Evolutionary conservation across 176 grass and related monocot genomes (phyloP), one percentile per base, ranked within the genome.

Genomic region (Leersia perrieri): DNA sequence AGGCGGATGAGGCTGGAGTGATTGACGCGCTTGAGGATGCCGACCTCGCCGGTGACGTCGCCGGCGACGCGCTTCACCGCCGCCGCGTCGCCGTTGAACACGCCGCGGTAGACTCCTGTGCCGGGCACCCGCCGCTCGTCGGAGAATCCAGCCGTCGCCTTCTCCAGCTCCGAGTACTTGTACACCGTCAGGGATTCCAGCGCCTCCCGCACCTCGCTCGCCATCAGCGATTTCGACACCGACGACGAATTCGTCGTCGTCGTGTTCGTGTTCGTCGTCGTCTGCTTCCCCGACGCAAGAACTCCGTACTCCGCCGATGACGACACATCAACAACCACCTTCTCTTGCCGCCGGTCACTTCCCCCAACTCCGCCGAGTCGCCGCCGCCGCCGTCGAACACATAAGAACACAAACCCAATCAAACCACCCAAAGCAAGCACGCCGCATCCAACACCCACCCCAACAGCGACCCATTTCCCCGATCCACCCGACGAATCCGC

Each of bases 51-150:
- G 68, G 83, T 87, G 2, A 89, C 91, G 82, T 97, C 91, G 29
- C 94, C 91, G 61, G 86, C 81, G 1, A 97, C 84, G 3, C 88
- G 80, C 74, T 93, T 97, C 55, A 97, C 77, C 27, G 89, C 94
- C 16, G 91, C 88, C 12, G 70, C 69, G 76, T 97, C 94, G 60
- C 91, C 91, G 72, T 93, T 91, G 94, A 97, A 91, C 26, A 84
- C 63, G 18, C 81, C 94, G 13, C 83, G 81, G 81, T 91, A 97
- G 30, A 97, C 94, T 10, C 80, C 74, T 20, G 94, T 81, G 22
- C 74, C 84, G 4, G 68, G 8, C 33, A 93, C 86, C 63, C 87
- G 30, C 27, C 80, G 84, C 2, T 91, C 87, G 23, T 91, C 84
- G 4, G 85, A 35, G 77, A 97, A 97, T 55, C 71, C 69, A 11